A percentile compares a stretch with the other conserved stretches of the same genome.
These are phyloP conservation scores for Diplocarpon rosae DNA, from an alignment of 2,329 filamentous ascomycete species.

Conservation along the genomic window DNA sequence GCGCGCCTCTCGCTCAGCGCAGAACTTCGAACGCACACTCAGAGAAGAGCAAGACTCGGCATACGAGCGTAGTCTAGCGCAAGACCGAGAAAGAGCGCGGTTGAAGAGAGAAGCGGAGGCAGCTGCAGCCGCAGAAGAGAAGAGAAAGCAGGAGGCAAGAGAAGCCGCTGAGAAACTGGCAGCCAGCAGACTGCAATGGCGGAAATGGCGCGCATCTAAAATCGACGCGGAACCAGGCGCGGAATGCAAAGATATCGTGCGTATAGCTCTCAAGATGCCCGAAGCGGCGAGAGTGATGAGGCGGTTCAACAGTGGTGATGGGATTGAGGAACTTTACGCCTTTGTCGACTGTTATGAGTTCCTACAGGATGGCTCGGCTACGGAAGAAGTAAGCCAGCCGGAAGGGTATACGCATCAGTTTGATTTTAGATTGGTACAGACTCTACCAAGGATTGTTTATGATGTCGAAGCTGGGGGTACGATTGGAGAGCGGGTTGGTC, in stretches of 20 bases:
- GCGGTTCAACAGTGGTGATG: conserved; percentile 56
- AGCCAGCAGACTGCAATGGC: conserved; percentile 54
- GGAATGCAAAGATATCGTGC: conserved; percentile 56
- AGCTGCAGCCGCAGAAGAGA: conserved; percentile 56
- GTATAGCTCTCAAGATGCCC: conserved; percentile 57
- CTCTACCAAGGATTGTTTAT: conserved; percentile 76
- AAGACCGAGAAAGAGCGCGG: conserved; percentile 74
- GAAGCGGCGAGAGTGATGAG: conserved; percentile 61
- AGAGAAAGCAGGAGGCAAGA: conserved; percentile 46
- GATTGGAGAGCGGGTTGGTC: conserved; percentile 63
- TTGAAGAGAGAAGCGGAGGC: conserved; percentile 66
- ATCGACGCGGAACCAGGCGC: conserved; percentile 58
- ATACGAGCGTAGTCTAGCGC: conserved; percentile 83
- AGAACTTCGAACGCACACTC: conserved; percentile 69
- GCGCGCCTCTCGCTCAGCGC: conserved; percentile 65
- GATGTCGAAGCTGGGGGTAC: conserved; percentile 54
- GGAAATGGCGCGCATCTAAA: conserved; percentile 60
- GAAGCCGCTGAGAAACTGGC: conserved; percentile 45
- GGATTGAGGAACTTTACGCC: conserved; percentile 83
- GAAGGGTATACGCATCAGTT: conserved; percentile 69
- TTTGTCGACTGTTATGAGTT: conserved; percentile 86
- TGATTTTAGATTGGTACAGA: conserved; percentile 72
- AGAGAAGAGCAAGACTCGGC: conserved; percentile 85
- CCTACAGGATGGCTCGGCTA: conserved; percentile 33
- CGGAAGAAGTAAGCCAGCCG: conserved; percentile 35